phyloP scores from a whole-genome alignment of 176 grass and related monocot genomes.

The Puccinellia tenuiflora region DNA sequence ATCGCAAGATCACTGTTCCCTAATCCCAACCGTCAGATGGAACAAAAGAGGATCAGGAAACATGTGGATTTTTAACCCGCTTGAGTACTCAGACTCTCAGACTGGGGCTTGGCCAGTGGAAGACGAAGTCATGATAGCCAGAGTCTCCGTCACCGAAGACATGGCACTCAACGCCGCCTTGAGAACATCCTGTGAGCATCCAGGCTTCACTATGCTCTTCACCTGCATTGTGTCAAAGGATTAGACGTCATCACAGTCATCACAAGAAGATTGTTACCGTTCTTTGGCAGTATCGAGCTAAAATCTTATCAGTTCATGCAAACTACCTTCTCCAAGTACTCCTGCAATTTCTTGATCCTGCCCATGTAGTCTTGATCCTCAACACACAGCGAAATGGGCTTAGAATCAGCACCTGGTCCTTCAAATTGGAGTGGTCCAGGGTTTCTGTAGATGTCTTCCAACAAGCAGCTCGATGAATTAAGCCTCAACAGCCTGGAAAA shows the following conservation, averaged over 20 bases:
- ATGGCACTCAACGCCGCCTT: conserved; percentile 81
- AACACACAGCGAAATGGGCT: conserved; percentile 71
- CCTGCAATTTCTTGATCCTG: conserved; percentile 89
- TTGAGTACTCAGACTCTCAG: conserved; percentile 14
- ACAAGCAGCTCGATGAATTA: conserved; percentile 66
- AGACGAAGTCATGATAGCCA: conserved; percentile 73
- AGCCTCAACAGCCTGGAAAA: conserved; percentile 66
- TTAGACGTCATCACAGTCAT: neutral
- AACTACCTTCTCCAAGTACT: conserved; percentile 87
- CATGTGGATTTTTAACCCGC: neutral
- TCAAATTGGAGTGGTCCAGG: conserved; percentile 90
- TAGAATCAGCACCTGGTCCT: conserved; percentile 74
- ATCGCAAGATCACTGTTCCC: neutral
- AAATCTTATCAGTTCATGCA: neutral
- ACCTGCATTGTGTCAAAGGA: conserved; percentile 35
- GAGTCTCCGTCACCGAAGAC: conserved; percentile 81
- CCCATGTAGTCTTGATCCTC: conserved; percentile 99
- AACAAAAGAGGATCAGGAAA: neutral
- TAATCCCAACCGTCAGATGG: neutral
- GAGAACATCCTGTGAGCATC: conserved; percentile 90
- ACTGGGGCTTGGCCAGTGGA: conserved; percentile 30
- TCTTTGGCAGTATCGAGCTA: neutral
- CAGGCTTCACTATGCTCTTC: conserved; percentile 94
- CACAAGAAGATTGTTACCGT: neutral
- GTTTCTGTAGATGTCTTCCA: conserved; percentile 99